Evolutionary conservation across 2,329 filamentous ascomycete genomes (phyloP), one percentile per base, ranked within the genome.

Genomic region (Alternaria hordeiaustralica): DNA sequence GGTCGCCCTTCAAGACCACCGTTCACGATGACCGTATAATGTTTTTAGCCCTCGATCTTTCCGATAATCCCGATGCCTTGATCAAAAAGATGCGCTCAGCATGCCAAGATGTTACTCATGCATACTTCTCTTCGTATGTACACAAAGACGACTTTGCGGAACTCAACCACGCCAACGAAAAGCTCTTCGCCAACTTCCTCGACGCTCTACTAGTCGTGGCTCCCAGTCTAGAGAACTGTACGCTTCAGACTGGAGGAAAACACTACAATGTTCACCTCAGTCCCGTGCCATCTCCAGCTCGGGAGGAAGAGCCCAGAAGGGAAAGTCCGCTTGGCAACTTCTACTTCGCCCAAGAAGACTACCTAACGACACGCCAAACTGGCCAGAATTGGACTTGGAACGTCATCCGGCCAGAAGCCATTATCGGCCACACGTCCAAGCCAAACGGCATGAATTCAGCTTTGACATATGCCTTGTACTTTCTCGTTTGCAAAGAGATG

Each of bases 261-360:
- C 30, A 61, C 26, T 61, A 65, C 44, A 55, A 55, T 33, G 47
- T 59, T 13, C 61, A 64, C 30, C n/a, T 65, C 9, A 41, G 44
- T 10, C 62, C 62, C 18, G 57, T 58, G 13, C 58, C 58, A 26
- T 58, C 47, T 15, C 54, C 54, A 15, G 53, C 47, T 5, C 53
- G 58, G 6, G 62, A 61, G 33, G 44, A 55, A 12, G 47, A 58
- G 3, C 58, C 58, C 6, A 23, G 58, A 13, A n/a, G 23, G 11
- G 15, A 25, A 15, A 43, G 36, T 18, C 33, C 50, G n/a, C 36
- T 53, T 21, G 51, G 25, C 3, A 65, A 61, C 26, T 65, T 65
- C 46, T 65, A 65, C 36, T 65, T 55, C 25, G 45, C 46, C 3
- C 62, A 65, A 45, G 62, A 65, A 54, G 62, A 65, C 36, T 61